Evolutionary conservation across 2,329 filamentous ascomycete genomes (phyloP), one percentile per base, ranked within the genome.

Genomic region (Epichloe elymi): DNA sequence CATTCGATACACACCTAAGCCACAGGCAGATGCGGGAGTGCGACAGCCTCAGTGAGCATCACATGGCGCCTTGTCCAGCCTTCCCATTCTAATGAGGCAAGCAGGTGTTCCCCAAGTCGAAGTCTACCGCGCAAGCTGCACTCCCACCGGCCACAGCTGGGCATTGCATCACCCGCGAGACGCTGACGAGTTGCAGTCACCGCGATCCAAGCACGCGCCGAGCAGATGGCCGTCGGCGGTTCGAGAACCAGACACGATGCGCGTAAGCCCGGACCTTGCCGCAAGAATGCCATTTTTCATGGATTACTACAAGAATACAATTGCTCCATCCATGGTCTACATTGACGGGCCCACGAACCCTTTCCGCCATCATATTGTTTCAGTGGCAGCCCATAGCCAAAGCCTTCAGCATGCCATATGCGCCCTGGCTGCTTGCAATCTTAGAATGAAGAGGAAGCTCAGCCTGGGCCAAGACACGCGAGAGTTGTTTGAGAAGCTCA

Each of bases 341-440:
- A 89, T 95, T 65, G 91, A 97, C 64, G 83, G 83, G 11, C 85
- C 86, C 1, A 77, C 76, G 55, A 96, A 95, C 65, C 91, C 91
- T 1, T 96, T 91, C 64, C 78, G 89, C 54, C 82, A 83, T 59
- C 85, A 94, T 62, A 82, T 96, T 51, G 74, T 95, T 53, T 82
- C 82, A 51, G 75, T 96, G 48, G 88, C 89, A 12, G 75, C 82
- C 57, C 75, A 79, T 53, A 95, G 87, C 65, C 82, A 85, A 58
- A 89, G 87, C 57, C 71, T 96, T n/a, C 88, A 91, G 63, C 88
- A 95, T 66, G 90, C 90, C 49, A 89, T 96, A 60, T 93, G 90
- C 59, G 90, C 90, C 11, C 71, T 96, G 35, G 81, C 90, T 1
- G 86, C 87, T 11, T 95, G 91, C 71, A 95, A 95, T 65, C 72